Evolutionary conservation across 176 grass and related monocot species (phyloP).

Genomic region (Cenchrus purpureus): DNA sequence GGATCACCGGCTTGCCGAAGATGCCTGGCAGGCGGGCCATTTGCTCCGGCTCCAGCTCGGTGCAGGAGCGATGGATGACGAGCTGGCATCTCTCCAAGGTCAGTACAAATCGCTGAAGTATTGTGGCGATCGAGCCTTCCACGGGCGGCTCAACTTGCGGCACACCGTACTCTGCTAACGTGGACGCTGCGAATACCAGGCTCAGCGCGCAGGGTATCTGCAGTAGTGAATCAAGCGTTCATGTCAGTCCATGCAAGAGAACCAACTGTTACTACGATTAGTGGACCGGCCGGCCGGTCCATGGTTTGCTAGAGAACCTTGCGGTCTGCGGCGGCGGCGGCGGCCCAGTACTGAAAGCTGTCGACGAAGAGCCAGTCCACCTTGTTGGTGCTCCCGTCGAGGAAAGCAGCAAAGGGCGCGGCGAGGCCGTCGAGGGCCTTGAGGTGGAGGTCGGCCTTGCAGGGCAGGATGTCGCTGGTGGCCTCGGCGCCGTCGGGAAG

Average conservation of each 20-base stretch:
- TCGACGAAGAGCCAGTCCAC: not conserved
- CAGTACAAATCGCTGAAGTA: not conserved
- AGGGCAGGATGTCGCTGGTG: not conserved
- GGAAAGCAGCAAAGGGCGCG: not conserved
- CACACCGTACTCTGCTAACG: not conserved
- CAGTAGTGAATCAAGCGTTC: too few species aligned
- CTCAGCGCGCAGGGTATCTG: not conserved
- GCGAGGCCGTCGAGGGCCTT: not conserved
- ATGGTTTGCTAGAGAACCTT: too few species aligned
- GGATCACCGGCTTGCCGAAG: not conserved
- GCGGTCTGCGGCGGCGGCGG: not conserved
- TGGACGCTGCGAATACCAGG: not conserved
- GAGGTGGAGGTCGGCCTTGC: not conserved
- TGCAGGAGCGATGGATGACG: not conserved
- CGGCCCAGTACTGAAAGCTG: constrained; percentile 7
- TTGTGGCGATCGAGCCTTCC: not conserved
- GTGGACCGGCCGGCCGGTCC: too few species aligned
- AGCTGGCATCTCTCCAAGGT: not conserved
- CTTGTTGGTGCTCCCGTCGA: not conserved
- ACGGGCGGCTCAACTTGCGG: not conserved
- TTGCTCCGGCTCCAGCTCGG: not conserved
- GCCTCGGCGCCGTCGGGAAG: not conserved
- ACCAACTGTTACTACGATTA: too few species aligned
- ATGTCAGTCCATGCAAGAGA: too few species aligned
- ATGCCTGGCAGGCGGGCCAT: not conserved